Percentiles rank a stretch among this genome's conserved stretches.
These are phyloP conservation scores for Pseudopithomyces chartarum DNA, from an alignment of 2,329 filamentous ascomycete species.

Conservation along the genomic window DNA sequence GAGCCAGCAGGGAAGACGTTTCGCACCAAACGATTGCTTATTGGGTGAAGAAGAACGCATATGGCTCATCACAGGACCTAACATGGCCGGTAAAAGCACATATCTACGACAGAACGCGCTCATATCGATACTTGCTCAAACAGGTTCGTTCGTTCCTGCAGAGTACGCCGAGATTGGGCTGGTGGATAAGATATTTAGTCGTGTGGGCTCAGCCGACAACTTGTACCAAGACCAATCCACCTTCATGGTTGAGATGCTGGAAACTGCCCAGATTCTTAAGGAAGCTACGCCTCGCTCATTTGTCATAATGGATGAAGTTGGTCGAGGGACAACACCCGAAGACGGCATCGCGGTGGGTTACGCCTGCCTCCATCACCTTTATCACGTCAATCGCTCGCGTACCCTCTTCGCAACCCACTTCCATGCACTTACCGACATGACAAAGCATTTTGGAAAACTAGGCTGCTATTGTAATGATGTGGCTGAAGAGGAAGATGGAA, in stretches of 20 bases:
- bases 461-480: conserved; percentile 90
- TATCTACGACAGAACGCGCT: conserved; percentile 95
- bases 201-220: conserved; percentile 86
- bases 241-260: conserved; percentile 99
- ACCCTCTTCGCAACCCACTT: conserved; percentile 96
- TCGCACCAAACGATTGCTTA: conserved; percentile 84
- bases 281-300: conserved; percentile 83
- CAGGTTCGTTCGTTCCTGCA: conserved; percentile 90
- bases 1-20: conserved; percentile 76
- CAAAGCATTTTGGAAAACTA: conserved; percentile 61
- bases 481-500: conserved; percentile 65
- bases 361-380: conserved; percentile 83
- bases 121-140: conserved; percentile 90
- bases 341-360: conserved; percentile 91
- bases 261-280: conserved; percentile 88
- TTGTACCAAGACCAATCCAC: conserved; percentile 94
- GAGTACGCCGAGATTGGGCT: conserved; percentile 83
- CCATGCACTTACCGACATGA: conserved; percentile 81
- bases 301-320: conserved; percentile 97
- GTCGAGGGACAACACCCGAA: conserved; percentile 88
- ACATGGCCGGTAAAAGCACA: conserved; percentile 98
- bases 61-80: conserved; percentile 77
- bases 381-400: conserved; percentile 75
- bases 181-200: conserved; percentile 94
- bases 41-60: conserved; percentile 77